A percentile compares a stretch with the other conserved stretches of the same genome.
Evolutionary conservation across 139 green algal species (phyloP).

Genomic region (Deuterostichococcus epilithicus): DNA sequence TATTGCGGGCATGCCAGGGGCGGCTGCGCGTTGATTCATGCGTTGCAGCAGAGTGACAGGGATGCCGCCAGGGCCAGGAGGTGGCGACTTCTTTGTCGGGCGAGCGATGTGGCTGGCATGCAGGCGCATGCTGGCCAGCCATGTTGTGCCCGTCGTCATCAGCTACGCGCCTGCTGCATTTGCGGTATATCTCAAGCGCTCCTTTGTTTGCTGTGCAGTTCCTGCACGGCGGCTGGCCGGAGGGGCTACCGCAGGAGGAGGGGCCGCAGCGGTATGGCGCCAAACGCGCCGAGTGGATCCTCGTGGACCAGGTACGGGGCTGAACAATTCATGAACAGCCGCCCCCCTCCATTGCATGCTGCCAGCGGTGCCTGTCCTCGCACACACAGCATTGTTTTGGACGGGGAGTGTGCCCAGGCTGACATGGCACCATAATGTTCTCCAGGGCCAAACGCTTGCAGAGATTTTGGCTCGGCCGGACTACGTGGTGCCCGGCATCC

Average conservation of each 20-base stretch:
- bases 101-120: no score
- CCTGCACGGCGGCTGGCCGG: conserved; percentile 65
- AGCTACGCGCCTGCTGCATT: not conserved
- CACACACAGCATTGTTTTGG: no score
- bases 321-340: not conserved
- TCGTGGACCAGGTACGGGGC: conserved; percentile 22
- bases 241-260: conserved; percentile 27
- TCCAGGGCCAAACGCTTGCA: conserved; percentile 24
- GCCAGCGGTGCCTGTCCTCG: no score
- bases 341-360: not conserved
- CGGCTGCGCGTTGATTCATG: no score
- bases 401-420: conserved; percentile 9
- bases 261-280: conserved; percentile 61
- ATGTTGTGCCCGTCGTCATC: no score
- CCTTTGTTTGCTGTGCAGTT: conserved; percentile 18
- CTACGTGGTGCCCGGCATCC: conserved; percentile 70
- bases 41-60: no score
- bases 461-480: conserved; percentile 49
- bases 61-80: no score
- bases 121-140: no score
- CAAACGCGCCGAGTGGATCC: conserved; percentile 36
- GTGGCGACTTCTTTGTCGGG: no score
- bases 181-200: not conserved
- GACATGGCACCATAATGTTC: no score
- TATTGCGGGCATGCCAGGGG: no score